phyloP scores from a whole-genome alignment of 1,284 basidiomycete species.

The Heterobasidion irregulare region DNA sequence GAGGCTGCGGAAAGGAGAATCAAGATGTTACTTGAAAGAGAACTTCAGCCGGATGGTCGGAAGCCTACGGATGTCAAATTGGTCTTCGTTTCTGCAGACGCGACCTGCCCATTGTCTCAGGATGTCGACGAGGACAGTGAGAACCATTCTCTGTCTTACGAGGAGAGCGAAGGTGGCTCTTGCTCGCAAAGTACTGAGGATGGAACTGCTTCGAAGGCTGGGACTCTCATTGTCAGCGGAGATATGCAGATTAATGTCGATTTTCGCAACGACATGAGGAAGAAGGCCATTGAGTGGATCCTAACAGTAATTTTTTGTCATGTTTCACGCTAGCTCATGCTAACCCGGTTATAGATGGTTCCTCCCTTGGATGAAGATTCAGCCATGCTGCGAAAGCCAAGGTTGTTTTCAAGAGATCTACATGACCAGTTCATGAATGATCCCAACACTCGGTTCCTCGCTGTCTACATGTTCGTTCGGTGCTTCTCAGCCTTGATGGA shows the following conservation, averaged over 20 bases:
- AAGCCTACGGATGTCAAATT: neutral
- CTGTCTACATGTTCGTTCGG: slow-evolving; percentile 7
- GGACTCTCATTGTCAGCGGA: too few relatives aligned
- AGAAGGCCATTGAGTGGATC: slow-evolving; percentile 9
- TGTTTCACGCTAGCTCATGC: too few relatives aligned
- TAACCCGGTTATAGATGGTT: neutral
- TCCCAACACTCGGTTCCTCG: slow-evolving; percentile 11
- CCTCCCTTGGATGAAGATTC: neutral
- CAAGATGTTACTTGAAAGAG: neutral
- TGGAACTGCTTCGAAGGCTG: too few relatives aligned
- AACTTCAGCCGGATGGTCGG: neutral
- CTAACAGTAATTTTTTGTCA: slow-evolving; percentile 4
- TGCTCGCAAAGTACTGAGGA: too few relatives aligned
- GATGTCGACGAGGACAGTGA: neutral
- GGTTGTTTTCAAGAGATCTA: slow-evolving; percentile 7
- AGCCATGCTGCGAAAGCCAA: neutral
- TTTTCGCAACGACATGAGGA: too few relatives aligned
- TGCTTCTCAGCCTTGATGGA: slow-evolving; percentile 3
- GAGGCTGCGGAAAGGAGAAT: slow-evolving; percentile 3
- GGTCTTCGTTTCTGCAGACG: neutral
- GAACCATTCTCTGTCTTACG: neutral
- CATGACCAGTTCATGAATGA: slow-evolving; percentile 9
- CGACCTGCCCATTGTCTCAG: neutral
- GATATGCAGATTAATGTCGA: too few relatives aligned
- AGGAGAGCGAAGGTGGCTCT: too few relatives aligned